Conservation (phyloP, 1,284 basidiomycete genomes). For the Paramarasmius palmivorus region DNA sequence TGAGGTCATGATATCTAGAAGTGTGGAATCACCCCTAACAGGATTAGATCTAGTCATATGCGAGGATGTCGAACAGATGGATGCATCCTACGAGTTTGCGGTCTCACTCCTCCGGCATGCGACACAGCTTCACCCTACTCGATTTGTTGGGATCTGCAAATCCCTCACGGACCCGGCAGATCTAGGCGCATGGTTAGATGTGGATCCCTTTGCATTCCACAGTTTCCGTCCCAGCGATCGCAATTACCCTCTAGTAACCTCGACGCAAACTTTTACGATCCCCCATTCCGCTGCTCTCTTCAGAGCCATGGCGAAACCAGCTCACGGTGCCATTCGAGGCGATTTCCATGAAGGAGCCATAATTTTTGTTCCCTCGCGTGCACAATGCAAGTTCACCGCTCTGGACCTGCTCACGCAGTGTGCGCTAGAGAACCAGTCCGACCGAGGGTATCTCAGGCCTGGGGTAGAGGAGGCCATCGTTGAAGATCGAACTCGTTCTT, state of each 20-base stretch:
- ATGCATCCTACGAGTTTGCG: constrained; percentile 82
- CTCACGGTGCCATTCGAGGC: constrained; percentile 65
- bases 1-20: constrained; percentile 34
- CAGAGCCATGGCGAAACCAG: constrained; percentile 92
- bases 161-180: constrained; percentile 83
- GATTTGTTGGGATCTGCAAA: constrained; percentile 78
- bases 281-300: constrained; percentile 86
- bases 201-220: constrained; percentile 66
- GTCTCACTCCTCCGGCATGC: constrained; percentile 70
- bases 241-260: constrained; percentile 75
- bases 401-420: constrained; percentile 88
- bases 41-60: constrained; percentile 72
- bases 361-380: constrained; percentile 88
- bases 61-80: constrained; percentile 87
- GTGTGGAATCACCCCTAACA: constrained; percentile 32
- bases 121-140: constrained; percentile 59
- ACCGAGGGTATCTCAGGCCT: constrained; percentile 69
- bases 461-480: constrained; percentile 57
- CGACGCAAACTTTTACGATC: constrained; percentile 82
- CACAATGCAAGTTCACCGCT: constrained; percentile 79
- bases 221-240: constrained; percentile 85
- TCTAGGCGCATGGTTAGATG: constrained; percentile 83
- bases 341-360: constrained; percentile 57
- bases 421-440: constrained; percentile 73
- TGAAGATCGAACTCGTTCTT: constrained; percentile 58